Evolutionary conservation across 257 asterid species (phyloP).

Genomic region (Solanum habrochaites): DNA sequence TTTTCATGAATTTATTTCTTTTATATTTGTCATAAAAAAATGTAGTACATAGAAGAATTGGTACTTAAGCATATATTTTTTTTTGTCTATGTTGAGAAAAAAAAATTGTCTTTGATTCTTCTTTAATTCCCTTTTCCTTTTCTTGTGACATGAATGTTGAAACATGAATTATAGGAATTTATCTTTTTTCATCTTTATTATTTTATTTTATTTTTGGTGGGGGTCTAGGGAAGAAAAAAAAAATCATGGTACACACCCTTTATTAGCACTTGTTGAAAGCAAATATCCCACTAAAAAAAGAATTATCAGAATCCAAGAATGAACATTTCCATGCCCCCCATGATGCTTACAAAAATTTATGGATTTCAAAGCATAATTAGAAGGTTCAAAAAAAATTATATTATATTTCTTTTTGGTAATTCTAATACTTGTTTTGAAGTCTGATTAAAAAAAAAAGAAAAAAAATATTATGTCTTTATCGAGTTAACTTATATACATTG

Average conservation of each 20-base stretch:
- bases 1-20: not conserved
- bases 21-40: not conserved
- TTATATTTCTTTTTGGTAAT: not conserved
- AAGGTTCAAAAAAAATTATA: slow-evolving; percentile 4
- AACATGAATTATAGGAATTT: not conserved
- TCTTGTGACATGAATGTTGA: not conserved
- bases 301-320: slow-evolving; percentile 26
- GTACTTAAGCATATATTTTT: not conserved
- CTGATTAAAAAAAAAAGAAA: not conserved
- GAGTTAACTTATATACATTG: not conserved
- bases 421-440: accelerated
- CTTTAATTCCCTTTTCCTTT: not conserved
- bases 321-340: slow-evolving; percentile 25
- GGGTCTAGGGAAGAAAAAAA: not conserved
- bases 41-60: not conserved
- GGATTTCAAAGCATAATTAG: slow-evolving; percentile 14
- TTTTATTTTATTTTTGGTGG: not conserved
- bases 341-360: slow-evolving; percentile 15
- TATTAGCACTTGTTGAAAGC: slow-evolving; percentile 14
- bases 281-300: slow-evolving; percentile 9
- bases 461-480: not conserved
- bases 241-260: not conserved
- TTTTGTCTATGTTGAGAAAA: not conserved
- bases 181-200: not conserved
- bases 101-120: not conserved